Evolutionary conservation across 805 yeast species (phyloP), one percentile per base, ranked within the genome.

Genomic region (Ogataea glucozyma): DNA sequence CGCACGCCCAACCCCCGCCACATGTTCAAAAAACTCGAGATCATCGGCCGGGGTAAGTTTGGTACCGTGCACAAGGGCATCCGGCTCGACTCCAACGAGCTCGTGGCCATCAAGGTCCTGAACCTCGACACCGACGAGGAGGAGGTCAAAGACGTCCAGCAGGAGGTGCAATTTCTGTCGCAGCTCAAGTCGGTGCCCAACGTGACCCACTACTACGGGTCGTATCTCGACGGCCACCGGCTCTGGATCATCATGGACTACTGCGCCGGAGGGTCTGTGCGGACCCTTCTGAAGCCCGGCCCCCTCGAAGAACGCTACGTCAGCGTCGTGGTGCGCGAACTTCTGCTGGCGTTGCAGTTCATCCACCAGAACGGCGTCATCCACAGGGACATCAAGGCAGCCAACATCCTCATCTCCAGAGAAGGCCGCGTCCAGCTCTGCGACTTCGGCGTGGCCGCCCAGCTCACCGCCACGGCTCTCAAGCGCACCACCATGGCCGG

Each of bases 371-470:
- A 85, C 47, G 96, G 96, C 10, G 93, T 95, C 17, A 93, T 93
- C 24, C 99, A 93, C 64, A 76, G 99, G 53, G 99, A 93, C 64
- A 79, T 93, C 55, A 93, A 93, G 64, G 97, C 98, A 1, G 99
- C 99, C 0, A 93, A 93, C 61, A 88, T 93, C 10, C 73, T 93
- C 48, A 85, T 93, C 40, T 54, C 59, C 23, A 87, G 86, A 52
- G 95, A 87, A 36, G 99, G 99, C 5, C 78, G 76, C 40, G 95
- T 95, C 4, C 88, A 87, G 58, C 74, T 93, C 33, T 91, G 98
- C 72, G 99, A 93, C 64, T 93, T 93, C 66, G 99, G 99, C 23
- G 99, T 95, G 17, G 99, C 99, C 1, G 97, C 97, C 1, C 91
- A 88, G 60, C 70, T 90, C 32, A 79, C 95, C 2, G 75, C 90